Conservation (phyloP, 148 eudicot genomes). For the Chenopodium berlandieri region DNA sequence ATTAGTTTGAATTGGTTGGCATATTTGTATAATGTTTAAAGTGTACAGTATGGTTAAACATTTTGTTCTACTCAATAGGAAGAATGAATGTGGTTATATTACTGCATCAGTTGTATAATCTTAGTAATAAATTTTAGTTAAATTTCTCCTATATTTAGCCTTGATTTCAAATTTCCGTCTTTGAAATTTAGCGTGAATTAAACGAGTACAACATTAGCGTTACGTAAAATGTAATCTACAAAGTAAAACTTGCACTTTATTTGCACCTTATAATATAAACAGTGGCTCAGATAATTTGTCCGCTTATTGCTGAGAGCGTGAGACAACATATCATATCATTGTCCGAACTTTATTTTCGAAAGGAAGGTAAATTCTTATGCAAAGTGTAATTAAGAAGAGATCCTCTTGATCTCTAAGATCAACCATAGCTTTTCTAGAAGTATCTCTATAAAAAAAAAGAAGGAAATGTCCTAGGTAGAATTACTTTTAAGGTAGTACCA, state of each 20-base stretch:
- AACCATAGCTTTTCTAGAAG: not conserved
- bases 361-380: not conserved
- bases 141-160: not conserved
- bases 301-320: too few relatives aligned
- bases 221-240: too few relatives aligned
- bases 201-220: too few relatives aligned
- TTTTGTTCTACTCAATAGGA: not conserved
- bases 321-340: too few relatives aligned
- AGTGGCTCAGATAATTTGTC: too few relatives aligned
- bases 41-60: not conserved
- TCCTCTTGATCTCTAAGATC: not conserved
- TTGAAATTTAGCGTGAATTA: too few relatives aligned
- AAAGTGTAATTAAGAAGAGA: not conserved
- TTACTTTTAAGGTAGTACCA: not conserved
- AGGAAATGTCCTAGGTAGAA: not conserved
- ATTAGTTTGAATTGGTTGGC: slow-evolving; percentile 9
- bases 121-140: slow-evolving; percentile 1
- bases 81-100: not conserved
- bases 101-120: slow-evolving; percentile 1
- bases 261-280: too few relatives aligned
- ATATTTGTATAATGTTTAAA: slow-evolving; percentile 7
- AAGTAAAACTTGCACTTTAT: too few relatives aligned
- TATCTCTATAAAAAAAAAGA: not conserved
- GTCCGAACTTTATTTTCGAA: too few relatives aligned
- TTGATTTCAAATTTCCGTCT: not conserved